Evolutionary conservation across 192 early-diverging fungal species (phyloP).

Genomic region (Rhizophagus sp.): DNA sequence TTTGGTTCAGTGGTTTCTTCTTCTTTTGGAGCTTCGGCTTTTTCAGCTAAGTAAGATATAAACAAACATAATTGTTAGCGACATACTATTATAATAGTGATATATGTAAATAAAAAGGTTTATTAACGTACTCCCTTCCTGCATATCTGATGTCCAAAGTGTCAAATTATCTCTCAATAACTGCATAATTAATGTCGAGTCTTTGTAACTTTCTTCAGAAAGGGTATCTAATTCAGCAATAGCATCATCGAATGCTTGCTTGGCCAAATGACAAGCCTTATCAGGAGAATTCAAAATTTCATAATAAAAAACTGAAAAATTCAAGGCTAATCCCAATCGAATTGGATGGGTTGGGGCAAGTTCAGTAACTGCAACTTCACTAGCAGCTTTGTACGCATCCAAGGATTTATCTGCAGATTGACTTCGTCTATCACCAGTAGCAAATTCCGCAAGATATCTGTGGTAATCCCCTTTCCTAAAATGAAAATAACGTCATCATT

Average conservation of each 20-base stretch:
- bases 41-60: conserved; percentile 8
- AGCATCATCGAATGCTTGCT: conserved; percentile 98
- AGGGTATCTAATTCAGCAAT: conserved; percentile 99
- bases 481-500: conserved; percentile 10
- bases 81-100: background rate
- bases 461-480: conserved; percentile 97
- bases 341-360: conserved; percentile 98
- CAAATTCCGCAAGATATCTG: conserved; percentile 99
- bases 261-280: conserved; percentile 88
- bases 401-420: conserved; percentile 81
- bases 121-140: conserved; percentile 57
- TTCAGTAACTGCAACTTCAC: conserved; percentile 92
- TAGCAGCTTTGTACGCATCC: conserved; percentile 94
- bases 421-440: conserved; percentile 82
- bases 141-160: conserved; percentile 97
- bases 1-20: conserved; percentile 22
- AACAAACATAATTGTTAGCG: background rate
- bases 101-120: background rate
- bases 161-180: conserved; percentile 98
- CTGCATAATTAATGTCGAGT: conserved; percentile 99
- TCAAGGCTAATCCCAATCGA: conserved; percentile 95
- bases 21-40: conserved; percentile 24
- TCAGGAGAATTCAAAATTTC: conserved; percentile 99
- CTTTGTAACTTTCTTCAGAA: conserved; percentile 99
- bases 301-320: conserved; percentile 99